phyloP scores from a whole-genome alignment of 1,284 basidiomycete genomes.

The Cutaneotrichosporon mucoides region DNA sequence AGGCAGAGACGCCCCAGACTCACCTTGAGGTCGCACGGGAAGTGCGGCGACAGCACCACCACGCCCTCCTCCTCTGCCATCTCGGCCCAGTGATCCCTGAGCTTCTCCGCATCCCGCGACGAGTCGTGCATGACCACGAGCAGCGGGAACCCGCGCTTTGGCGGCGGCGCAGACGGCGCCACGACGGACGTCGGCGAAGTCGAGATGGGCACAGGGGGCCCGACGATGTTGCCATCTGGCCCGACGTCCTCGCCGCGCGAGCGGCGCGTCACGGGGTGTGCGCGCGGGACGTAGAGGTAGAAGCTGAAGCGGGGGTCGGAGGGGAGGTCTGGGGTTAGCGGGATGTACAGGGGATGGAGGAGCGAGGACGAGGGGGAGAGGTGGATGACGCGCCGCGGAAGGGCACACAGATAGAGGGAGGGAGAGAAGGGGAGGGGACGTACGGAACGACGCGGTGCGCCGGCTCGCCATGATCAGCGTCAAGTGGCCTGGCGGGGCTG shows the following conservation, averaged over 20 bases:
- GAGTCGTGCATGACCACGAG: constrained; percentile 20
- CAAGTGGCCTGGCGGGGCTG: constrained; percentile 13
- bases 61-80: constrained; percentile 16
- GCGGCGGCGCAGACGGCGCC: not conserved
- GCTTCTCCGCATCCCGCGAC: constrained; percentile 15
- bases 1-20: not conserved
- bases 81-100: constrained; percentile 12
- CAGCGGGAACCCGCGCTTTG: constrained; percentile 10
- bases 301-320: constrained; percentile 13
- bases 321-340: not conserved
- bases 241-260: constrained; percentile 16
- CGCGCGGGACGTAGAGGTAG: constrained; percentile 19
- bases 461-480: constrained; percentile 17
- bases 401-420: too few relatives aligned
- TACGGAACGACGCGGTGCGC: constrained; percentile 10
- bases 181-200: not conserved
- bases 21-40: constrained; percentile 18
- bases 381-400: too few relatives aligned
- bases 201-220: constrained; percentile 1
- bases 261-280: constrained; percentile 17
- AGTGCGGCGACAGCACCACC: constrained; percentile 18
- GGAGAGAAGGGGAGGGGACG: not conserved
- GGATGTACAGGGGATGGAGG: not conserved
- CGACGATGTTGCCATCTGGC: not conserved
- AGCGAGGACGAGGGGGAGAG: too few relatives aligned